Evolutionary conservation across 441 rosid species (phyloP).

Genomic region (Arabidopsis hybrid): DNA sequence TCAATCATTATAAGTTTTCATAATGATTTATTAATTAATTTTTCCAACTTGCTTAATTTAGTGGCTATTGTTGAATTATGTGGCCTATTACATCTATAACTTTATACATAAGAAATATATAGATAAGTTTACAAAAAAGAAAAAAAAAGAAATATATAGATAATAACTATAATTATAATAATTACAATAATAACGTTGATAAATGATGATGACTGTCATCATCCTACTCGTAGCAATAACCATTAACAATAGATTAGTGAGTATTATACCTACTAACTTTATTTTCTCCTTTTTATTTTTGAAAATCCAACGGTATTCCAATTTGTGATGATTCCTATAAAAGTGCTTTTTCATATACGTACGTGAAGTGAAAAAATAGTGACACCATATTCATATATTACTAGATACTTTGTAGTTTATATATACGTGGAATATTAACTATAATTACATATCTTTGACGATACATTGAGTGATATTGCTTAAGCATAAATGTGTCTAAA

Average conservation of each 20-base stretch:
- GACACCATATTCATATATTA: conserved; percentile 9
- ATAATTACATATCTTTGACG: conserved; percentile 1
- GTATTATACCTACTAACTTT: conserved; percentile 5
- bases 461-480: conserved; percentile 24
- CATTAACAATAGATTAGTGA: conserved; percentile 33
- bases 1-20: conserved; percentile 46
- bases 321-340: conserved; percentile 13
- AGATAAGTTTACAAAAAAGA: too few species aligned
- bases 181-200: conserved; percentile 33
- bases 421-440: neutral
- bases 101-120: conserved; percentile 34
- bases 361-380: conserved; percentile 8
- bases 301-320: conserved; percentile 9
- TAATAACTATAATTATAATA: conserved; percentile 6
- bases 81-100: conserved; percentile 33
- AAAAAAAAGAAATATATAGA: too few species aligned
- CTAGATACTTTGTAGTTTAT: neutral
- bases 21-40: conserved; percentile 27
- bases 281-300: neutral
- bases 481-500: conserved; percentile 33
- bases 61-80: conserved; percentile 47
- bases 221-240: conserved; percentile 30
- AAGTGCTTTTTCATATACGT: conserved; percentile 6
- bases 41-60: conserved; percentile 46
- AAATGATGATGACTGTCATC: conserved; percentile 39